These are phyloP conservation scores for Giardia duodenalis DNA, from an alignment of 208 protist species.

Conservation along the genomic window DNA sequence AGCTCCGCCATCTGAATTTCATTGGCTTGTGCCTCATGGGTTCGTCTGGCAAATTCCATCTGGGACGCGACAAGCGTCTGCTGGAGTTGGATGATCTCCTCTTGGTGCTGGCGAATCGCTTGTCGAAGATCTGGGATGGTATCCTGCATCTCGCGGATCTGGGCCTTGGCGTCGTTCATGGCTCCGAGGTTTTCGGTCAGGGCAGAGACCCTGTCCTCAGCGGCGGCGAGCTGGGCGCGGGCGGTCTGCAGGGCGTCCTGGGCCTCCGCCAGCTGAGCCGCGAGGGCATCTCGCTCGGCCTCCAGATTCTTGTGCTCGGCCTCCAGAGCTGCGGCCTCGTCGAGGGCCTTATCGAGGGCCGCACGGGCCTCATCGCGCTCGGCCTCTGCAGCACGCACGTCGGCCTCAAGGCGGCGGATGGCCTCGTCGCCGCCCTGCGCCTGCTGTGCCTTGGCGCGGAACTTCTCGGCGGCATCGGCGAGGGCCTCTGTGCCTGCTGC, in stretches of 20 bases:
- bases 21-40: not conserved
- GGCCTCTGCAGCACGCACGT: not conserved
- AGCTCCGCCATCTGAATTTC: not conserved
- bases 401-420: not conserved
- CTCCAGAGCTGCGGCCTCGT: not conserved
- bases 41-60: not conserved
- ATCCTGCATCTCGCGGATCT: conserved; percentile 8
- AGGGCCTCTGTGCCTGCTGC: not conserved
- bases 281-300: not conserved
- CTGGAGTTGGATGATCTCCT: not conserved
- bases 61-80: not conserved
- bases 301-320: not conserved
- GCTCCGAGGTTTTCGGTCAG: not conserved
- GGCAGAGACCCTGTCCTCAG: not conserved
- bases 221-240: not conserved
- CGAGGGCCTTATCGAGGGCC: not conserved
- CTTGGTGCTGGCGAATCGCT: not conserved
- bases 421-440: not conserved
- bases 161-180: not conserved
- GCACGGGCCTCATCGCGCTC: not conserved
- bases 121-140: not conserved
- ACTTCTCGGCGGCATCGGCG: not conserved
- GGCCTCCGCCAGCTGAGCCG: not conserved
- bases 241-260: not conserved
- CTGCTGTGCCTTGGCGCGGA: not conserved